Evolutionary conservation across 441 rosid species (phyloP).

Genomic region (Syzygium malaccense): DNA sequence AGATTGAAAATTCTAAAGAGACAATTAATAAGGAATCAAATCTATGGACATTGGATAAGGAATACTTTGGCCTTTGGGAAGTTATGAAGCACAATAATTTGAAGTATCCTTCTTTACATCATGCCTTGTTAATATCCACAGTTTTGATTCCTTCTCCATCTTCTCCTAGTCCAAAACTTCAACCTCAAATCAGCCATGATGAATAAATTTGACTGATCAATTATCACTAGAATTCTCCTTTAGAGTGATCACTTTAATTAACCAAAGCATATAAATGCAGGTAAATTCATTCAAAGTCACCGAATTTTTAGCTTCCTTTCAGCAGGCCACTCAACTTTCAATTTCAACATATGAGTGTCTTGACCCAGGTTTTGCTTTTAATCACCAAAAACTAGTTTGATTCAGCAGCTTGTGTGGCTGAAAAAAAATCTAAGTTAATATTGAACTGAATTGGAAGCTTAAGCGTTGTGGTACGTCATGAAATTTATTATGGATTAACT

Average conservation of each 20-base stretch:
- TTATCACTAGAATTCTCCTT: neutral
- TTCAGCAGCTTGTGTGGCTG: neutral
- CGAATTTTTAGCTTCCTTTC: neutral
- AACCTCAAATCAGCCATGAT: neutral
- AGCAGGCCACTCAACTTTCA: neutral
- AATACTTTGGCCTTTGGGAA: neutral
- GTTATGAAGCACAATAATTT: neutral
- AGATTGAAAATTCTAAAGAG: neutral
- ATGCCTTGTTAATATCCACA: neutral
- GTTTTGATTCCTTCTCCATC: neutral
- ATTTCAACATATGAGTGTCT: neutral
- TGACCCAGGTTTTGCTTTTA: neutral
- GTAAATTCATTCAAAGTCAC: neutral
- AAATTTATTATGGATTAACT: neutral
- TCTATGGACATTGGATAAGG: neutral
- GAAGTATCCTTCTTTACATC: neutral
- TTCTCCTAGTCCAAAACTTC: neutral
- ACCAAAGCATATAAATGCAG: neutral
- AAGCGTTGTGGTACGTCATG: neutral
- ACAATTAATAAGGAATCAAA: neutral
- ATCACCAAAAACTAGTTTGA: neutral
- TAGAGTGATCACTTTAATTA: neutral
- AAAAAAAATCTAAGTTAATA: neutral
- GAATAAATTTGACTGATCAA: neutral
- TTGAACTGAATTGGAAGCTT: neutral